phyloP scores from a whole-genome alignment of 306 rosid species.

The Prunus davidiana region DNA sequence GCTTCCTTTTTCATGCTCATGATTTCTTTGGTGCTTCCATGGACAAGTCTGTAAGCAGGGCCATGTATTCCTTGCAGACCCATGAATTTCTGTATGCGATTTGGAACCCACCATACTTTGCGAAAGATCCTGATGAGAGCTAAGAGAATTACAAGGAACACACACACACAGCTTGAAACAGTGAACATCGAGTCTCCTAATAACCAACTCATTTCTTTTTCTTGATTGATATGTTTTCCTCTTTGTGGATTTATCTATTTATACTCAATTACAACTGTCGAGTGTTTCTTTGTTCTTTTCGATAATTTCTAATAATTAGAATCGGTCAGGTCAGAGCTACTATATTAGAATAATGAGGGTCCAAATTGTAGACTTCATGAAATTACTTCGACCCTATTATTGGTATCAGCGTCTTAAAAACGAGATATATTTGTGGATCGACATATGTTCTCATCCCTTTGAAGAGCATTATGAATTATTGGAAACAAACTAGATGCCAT shows the following conservation, averaged over 20 bases:
- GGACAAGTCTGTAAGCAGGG: slow-evolving; percentile 24
- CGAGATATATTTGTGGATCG: too few relatives aligned
- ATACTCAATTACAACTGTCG: too few relatives aligned
- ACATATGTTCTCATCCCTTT: too few relatives aligned
- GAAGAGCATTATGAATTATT: too few relatives aligned
- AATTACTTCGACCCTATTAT: too few relatives aligned
- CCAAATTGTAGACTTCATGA: too few relatives aligned
- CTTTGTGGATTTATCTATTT: background rate
- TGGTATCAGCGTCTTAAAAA: too few relatives aligned
- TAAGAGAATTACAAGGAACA: background rate
- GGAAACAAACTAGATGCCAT: too few relatives aligned
- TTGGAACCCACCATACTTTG: slow-evolving; percentile 39
- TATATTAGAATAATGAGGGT: too few relatives aligned
- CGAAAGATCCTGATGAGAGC: slow-evolving; percentile 2
- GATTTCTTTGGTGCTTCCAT: slow-evolving; percentile 22
- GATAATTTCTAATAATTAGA: too few relatives aligned
- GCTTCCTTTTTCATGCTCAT: slow-evolving; percentile 14
- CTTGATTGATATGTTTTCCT: background rate
- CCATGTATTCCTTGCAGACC: slow-evolving; percentile 22
- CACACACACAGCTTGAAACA: background rate
- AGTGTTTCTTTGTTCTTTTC: too few relatives aligned
- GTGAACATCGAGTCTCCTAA: background rate
- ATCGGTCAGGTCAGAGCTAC: too few relatives aligned
- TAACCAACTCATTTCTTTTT: background rate
- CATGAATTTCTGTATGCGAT: slow-evolving; percentile 5